Conservation (phyloP, 768 basidiomycete genomes). For the Cystobasidiopsis lactophilus region DNA sequence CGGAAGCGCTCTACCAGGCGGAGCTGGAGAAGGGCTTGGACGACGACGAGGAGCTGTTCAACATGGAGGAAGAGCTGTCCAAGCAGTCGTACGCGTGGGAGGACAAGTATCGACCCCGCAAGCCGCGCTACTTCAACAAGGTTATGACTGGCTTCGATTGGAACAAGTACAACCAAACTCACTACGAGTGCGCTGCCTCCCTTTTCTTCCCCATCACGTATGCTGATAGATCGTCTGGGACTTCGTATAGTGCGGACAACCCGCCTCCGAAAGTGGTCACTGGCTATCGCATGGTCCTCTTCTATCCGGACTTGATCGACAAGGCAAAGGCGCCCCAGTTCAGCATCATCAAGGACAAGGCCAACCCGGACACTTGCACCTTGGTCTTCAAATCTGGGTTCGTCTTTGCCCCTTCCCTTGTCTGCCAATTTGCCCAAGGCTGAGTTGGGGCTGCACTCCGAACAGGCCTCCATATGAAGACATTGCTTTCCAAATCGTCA, state of each 20-base stretch:
- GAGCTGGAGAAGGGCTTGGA: constrained; percentile 84
- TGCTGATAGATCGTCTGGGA: constrained; percentile 1
- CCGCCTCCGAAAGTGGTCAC: constrained; percentile 98
- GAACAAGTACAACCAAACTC: constrained; percentile 99
- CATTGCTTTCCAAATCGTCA: constrained; percentile 92
- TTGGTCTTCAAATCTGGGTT: constrained; percentile 85
- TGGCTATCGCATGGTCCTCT: constrained; percentile 72
- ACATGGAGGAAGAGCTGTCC: constrained; percentile 59
- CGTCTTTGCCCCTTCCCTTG: too few relatives aligned
- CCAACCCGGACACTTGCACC: constrained; percentile 84
- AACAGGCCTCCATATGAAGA: constrained; percentile 67
- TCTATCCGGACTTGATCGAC: constrained; percentile 98
- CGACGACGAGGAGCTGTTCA: constrained; percentile 88
- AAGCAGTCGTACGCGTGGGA: constrained; percentile 91
- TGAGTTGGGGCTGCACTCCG: too few relatives aligned
- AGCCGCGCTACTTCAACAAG: constrained; percentile 94
- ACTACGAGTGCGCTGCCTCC: constrained; percentile 59
- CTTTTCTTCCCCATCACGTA: too few relatives aligned
- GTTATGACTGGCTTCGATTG: constrained; percentile 99
- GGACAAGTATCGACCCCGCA: constrained; percentile 91
- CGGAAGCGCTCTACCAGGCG: constrained; percentile 21
- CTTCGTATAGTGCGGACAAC: constrained; percentile 56
- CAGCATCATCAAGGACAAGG: constrained; percentile 77
- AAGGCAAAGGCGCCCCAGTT: constrained; percentile 92
- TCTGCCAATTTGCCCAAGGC: too few relatives aligned